phyloP scores from a whole-genome alignment of 805 yeast genomes.

The Candida manassasensis region DNA sequence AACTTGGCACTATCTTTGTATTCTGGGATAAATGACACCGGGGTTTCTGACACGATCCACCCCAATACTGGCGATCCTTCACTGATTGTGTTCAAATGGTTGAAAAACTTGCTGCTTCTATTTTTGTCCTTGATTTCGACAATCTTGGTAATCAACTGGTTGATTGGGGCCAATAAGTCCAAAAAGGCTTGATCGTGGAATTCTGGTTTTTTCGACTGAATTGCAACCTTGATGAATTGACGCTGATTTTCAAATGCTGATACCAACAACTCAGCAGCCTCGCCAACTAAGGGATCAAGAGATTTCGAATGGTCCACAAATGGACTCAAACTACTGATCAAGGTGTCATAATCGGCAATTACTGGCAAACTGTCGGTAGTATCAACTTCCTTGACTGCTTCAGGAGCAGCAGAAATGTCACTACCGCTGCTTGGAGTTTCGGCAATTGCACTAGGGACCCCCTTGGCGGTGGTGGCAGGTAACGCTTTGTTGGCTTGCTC shows the following conservation, averaged over 20 bases:
- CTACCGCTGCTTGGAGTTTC: conserved; percentile 4
- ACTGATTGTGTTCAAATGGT: conserved; percentile 75
- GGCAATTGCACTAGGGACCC: conserved; percentile 31
- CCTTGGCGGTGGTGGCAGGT: conserved; percentile 14
- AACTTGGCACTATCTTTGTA: conserved; percentile 89
- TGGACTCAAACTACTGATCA: conserved; percentile 54
- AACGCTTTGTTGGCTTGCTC: conserved; percentile 40
- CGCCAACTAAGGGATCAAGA: conserved; percentile 54
- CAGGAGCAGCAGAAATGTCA: conserved; percentile 4
- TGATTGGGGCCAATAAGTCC: conserved; percentile 64
- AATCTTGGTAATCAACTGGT: conserved; percentile 53
- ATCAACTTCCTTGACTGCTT: conserved; percentile 20
- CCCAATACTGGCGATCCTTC: conserved; percentile 90
- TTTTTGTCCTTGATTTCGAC: conserved; percentile 68
- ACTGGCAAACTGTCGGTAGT: not conserved
- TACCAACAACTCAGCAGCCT: conserved; percentile 46
- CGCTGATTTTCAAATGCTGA: conserved; percentile 57
- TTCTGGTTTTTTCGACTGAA: conserved; percentile 62
- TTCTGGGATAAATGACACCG: conserved; percentile 72
- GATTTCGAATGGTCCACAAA: conserved; percentile 49
- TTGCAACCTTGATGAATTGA: conserved; percentile 55
- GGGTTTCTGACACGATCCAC: conserved; percentile 79
- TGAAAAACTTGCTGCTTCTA: conserved; percentile 58
- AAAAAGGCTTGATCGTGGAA: conserved; percentile 48
- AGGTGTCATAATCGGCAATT: conserved; percentile 49